A percentile compares a stretch with the other conserved stretches of the same genome.
Evolutionary conservation across 2,329 filamentous ascomycete genomes (phyloP).

Genomic region (Metarhizium guizhouense): DNA sequence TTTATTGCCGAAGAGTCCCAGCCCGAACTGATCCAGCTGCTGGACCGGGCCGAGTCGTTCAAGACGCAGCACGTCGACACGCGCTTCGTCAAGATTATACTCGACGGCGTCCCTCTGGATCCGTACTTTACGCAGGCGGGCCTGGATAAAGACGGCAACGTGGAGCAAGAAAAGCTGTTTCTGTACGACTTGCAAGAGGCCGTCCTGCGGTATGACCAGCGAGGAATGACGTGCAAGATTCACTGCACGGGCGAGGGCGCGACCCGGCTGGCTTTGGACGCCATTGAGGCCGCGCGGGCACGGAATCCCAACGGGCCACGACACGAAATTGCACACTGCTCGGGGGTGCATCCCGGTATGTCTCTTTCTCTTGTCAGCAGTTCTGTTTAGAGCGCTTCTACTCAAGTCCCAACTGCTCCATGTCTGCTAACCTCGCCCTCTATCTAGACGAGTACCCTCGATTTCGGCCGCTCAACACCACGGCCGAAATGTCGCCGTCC

Average conservation of each 20-base stretch:
- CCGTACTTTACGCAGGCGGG: too few species aligned
- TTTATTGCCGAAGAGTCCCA: background rate
- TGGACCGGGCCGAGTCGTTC: background rate
- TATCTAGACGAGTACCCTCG: too few species aligned
- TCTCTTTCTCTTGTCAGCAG: too few species aligned
- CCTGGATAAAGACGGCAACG: too few species aligned
- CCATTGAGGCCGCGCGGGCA: background rate
- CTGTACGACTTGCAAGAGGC: conserved; percentile 1
- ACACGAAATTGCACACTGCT: too few species aligned
- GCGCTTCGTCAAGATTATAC: conserved; percentile 3
- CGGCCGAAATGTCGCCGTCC: conserved; percentile 2
- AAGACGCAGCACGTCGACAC: background rate
- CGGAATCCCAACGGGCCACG: too few species aligned
- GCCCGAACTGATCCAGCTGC: background rate
- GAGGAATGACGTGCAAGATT: conserved; percentile 5
- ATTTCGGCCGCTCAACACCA: background rate
- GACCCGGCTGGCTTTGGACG: background rate
- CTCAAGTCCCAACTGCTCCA: too few species aligned
- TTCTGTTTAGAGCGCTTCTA: too few species aligned
- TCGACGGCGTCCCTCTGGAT: background rate
- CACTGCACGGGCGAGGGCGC: conserved; percentile 3
- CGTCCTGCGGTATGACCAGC: background rate
- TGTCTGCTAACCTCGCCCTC: too few species aligned
- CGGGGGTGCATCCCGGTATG: too few species aligned
- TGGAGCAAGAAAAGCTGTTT: background rate